phyloP scores from a whole-genome alignment of 2,329 filamentous ascomycete species.

The Botrytis hyacinthi region DNA sequence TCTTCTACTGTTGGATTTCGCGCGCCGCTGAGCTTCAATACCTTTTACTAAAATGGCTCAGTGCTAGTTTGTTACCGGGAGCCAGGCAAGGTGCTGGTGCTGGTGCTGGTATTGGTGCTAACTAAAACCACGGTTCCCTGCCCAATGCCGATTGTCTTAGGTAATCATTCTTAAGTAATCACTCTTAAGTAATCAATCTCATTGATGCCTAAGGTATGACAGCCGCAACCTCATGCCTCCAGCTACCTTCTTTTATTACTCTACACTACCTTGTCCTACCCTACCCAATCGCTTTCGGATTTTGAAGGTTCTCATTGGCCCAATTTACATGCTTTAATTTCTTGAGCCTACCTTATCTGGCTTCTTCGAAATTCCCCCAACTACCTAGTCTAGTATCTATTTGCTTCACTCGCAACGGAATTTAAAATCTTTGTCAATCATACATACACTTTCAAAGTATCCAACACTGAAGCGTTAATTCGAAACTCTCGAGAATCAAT shows the following conservation, averaged over 20 bases:
- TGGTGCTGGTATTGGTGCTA: too few relatives aligned
- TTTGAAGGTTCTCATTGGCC: neutral
- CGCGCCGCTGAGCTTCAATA: neutral
- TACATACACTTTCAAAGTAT: neutral
- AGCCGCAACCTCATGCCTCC: too few relatives aligned
- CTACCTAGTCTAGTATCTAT: too few relatives aligned
- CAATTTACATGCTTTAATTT: neutral
- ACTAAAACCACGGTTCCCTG: neutral
- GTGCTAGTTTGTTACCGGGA: neutral
- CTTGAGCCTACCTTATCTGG: constrained; percentile 14
- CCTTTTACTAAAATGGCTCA: neutral
- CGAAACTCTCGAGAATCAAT: neutral
- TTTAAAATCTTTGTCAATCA: neutral
- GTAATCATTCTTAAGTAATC: neutral
- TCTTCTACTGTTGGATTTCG: neutral
- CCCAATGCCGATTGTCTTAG: neutral
- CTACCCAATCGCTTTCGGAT: neutral
- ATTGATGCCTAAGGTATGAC: neutral
- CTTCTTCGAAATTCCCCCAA: constrained; percentile 1
- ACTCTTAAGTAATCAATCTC: neutral
- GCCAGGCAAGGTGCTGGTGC: too few relatives aligned
- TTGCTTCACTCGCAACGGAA: neutral
- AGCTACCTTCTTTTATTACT: too few relatives aligned
- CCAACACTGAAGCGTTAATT: neutral
- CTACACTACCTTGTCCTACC: neutral